phyloP scores from a whole-genome alignment of 805 yeast species.

The Saccharomycopsis fermentans region DNA sequence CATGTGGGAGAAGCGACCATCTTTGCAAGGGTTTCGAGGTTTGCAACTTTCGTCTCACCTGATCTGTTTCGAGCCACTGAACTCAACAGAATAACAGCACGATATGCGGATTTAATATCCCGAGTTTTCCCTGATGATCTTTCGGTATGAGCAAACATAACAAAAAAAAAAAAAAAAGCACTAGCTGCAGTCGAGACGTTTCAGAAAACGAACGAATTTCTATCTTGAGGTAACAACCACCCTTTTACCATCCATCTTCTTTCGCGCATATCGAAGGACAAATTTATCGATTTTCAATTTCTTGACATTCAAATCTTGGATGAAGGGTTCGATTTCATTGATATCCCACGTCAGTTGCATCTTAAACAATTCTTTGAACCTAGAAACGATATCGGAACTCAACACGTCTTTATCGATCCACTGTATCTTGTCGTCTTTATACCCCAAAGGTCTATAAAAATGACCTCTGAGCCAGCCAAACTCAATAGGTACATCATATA shows the following conservation, averaged over 20 bases:
- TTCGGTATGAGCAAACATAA: not conserved
- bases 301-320: constrained; percentile 43
- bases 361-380: constrained; percentile 45
- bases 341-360: constrained; percentile 51
- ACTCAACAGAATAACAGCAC: too few relatives aligned
- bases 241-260: constrained; percentile 37
- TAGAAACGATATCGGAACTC: constrained; percentile 35
- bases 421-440: constrained; percentile 30
- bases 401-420: constrained; percentile 42
- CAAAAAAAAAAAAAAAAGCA: too few relatives aligned
- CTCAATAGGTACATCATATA: constrained; percentile 51
- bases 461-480: constrained; percentile 44
- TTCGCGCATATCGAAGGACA: constrained; percentile 52
- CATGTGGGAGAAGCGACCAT: too few relatives aligned
- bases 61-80: too few relatives aligned
- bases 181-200: too few relatives aligned
- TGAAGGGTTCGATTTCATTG: constrained; percentile 52
- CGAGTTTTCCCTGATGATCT: too few relatives aligned
- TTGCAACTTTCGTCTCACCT: too few relatives aligned
- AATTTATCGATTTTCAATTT: constrained; percentile 47
- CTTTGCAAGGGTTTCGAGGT: too few relatives aligned
- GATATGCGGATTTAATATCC: too few relatives aligned
- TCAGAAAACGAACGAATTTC: not conserved
- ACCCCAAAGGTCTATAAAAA: constrained; percentile 37
- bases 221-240: constrained; percentile 27